Conservation (phyloP, 192 early-diverging fungal species). For the Coemansia sp. region DNA sequence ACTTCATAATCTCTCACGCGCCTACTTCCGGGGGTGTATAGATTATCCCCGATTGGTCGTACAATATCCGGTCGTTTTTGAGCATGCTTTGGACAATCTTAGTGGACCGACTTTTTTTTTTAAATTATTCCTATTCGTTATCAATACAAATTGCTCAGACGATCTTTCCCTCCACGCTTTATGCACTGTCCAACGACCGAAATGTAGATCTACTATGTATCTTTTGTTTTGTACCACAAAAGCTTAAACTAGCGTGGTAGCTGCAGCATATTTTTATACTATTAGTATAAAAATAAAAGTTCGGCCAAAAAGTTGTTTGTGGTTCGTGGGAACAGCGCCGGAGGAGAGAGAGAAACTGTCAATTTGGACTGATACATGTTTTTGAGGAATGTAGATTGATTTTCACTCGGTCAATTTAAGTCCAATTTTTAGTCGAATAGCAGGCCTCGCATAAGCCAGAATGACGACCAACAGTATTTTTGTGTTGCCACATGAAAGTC, state of each 20-base stretch:
- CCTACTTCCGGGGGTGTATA: not conserved
- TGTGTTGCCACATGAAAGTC: not conserved
- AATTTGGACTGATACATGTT: not conserved
- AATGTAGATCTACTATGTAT: not conserved
- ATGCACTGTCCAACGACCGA: not conserved
- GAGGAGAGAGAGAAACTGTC: not conserved
- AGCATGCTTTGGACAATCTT: not conserved
- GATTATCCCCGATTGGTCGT: not conserved
- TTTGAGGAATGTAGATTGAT: not conserved
- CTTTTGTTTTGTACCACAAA: not conserved
- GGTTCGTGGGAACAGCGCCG: not conserved
- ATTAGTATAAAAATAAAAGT: not conserved
- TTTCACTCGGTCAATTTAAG: not conserved
- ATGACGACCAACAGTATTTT: not conserved
- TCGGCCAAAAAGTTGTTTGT: not conserved
- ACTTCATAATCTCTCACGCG: not conserved
- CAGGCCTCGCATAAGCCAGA: not conserved
- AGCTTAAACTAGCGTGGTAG: not conserved
- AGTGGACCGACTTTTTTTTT: not conserved
- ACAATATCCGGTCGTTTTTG: not conserved
- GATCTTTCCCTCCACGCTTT: not conserved
- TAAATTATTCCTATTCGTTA: not conserved
- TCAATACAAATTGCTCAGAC: too few relatives aligned
- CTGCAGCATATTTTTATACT: not conserved
- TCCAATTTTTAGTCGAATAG: not conserved